Conservation (phyloP, 2,329 filamentous ascomycete genomes). For the Trichoderma brevicompactum region DNA sequence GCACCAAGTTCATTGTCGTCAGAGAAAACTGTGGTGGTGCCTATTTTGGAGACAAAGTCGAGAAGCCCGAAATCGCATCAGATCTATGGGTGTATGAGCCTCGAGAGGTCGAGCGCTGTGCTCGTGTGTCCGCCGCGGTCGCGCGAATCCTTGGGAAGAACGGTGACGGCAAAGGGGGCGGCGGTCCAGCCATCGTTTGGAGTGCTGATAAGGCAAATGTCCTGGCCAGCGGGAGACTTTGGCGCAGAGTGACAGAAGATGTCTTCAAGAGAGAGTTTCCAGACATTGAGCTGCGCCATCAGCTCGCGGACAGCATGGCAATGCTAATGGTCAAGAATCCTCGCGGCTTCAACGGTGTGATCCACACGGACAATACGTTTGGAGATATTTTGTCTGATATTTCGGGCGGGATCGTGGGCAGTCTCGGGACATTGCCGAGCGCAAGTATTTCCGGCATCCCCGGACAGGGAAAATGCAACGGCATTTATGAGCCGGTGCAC, state of each 20-base stretch:
- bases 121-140: constrained; percentile 52
- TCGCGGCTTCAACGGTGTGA: constrained; percentile 52
- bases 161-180: constrained; percentile 34
- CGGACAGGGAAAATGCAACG: constrained; percentile 55
- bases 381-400: constrained; percentile 54
- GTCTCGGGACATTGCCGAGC: constrained; percentile 51
- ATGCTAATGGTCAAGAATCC: constrained; percentile 55
- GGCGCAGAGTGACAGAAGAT: constrained; percentile 50
- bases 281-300: constrained; percentile 49
- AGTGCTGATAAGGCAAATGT: constrained; percentile 59
- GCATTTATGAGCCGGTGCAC: constrained; percentile 79
- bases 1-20: constrained; percentile 54
- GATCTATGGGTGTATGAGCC: constrained; percentile 54
- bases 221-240: constrained; percentile 54
- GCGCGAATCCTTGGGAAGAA: constrained; percentile 42
- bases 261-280: constrained; percentile 49
- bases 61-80: constrained; percentile 48
- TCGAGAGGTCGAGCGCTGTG: constrained; percentile 52
- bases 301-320: constrained; percentile 53
- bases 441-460: constrained; percentile 51
- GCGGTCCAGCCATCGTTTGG: constrained; percentile 49
- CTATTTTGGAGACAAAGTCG: constrained; percentile 54
- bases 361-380: constrained; percentile 54
- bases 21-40: constrained; percentile 56
- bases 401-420: constrained; percentile 51